Evolutionary conservation across 495 filamentous ascomycete species (phyloP).

Genomic region (Aspergillus leporis): DNA sequence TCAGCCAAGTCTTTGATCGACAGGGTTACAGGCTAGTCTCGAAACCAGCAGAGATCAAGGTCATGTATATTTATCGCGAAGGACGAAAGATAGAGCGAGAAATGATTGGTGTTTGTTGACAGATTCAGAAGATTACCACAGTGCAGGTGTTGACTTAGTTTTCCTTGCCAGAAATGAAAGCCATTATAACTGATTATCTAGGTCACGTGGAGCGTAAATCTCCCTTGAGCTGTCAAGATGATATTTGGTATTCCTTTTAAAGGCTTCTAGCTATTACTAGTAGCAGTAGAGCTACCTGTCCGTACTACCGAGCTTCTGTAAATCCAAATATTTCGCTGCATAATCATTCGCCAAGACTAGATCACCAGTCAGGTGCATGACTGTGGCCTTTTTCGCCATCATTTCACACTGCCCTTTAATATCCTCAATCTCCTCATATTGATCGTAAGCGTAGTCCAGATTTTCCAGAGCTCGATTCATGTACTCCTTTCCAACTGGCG

Average conservation of each 20-base stretch:
- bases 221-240: not conserved
- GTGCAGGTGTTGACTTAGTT: conserved; percentile 5
- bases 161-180: conserved; percentile 2
- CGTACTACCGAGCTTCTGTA: conserved; percentile 46
- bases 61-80: conserved; percentile 27
- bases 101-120: not conserved
- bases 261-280: too few species aligned
- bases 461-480: conserved; percentile 65
- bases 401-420: conserved; percentile 73
- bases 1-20: conserved; percentile 34
- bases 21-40: not conserved
- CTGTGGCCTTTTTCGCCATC: conserved; percentile 82
- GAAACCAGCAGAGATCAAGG: not conserved
- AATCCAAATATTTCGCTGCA: conserved; percentile 66
- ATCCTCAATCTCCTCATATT: conserved; percentile 75
- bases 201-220: not conserved
- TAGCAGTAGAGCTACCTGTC: not conserved
- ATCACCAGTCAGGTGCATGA: conserved; percentile 76
- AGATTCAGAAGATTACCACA: not conserved
- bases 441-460: conserved; percentile 65
- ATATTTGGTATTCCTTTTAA: not conserved
- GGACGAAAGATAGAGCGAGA: conserved; percentile 24
- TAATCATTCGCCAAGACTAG: conserved; percentile 70
- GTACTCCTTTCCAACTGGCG: conserved; percentile 51
- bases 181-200: not conserved